These are phyloP conservation scores for Suillus alpinus DNA, from an alignment of 768 basidiomycete genomes.

Conservation along the genomic window DNA sequence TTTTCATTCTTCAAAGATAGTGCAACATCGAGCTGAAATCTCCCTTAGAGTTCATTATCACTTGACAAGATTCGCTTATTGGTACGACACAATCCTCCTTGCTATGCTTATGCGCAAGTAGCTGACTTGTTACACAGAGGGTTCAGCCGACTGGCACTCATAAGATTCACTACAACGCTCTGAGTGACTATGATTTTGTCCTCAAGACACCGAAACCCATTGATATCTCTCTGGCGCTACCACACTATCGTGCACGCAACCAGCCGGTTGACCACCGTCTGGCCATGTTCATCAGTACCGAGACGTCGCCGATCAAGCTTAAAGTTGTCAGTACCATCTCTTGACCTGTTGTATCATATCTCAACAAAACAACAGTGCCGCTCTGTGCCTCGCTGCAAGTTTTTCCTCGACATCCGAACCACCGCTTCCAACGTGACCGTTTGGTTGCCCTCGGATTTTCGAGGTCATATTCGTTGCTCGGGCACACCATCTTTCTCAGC, in stretches of 20 bases:
- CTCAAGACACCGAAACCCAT: slow-evolving; percentile 51
- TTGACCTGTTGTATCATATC: slow-evolving; percentile 9
- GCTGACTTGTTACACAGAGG: slow-evolving; percentile 16
- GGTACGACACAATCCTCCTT: slow-evolving; percentile 10
- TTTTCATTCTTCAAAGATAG: background rate
- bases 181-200: slow-evolving; percentile 67
- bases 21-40: slow-evolving; percentile 8
- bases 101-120: background rate
- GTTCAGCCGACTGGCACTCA: slow-evolving; percentile 46
- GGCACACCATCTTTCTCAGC: slow-evolving; percentile 60
- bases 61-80: slow-evolving; percentile 14
- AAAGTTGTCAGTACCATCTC: slow-evolving; percentile 59
- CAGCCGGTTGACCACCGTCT: slow-evolving; percentile 73
- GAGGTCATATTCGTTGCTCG: slow-evolving; percentile 57
- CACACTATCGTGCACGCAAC: slow-evolving; percentile 74
- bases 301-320: slow-evolving; percentile 55
- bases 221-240: slow-evolving; percentile 67
- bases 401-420: slow-evolving; percentile 64
- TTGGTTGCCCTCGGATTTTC: slow-evolving; percentile 80
- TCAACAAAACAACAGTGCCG: slow-evolving; percentile 46
- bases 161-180: slow-evolving; percentile 61
- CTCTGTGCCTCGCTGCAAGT: slow-evolving; percentile 48
- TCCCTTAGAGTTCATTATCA: slow-evolving; percentile 22
- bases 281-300: slow-evolving; percentile 61
- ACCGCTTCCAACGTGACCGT: slow-evolving; percentile 68